Conservation (phyloP, 306 rosid genomes). For the Bauhinia variegata region DNA sequence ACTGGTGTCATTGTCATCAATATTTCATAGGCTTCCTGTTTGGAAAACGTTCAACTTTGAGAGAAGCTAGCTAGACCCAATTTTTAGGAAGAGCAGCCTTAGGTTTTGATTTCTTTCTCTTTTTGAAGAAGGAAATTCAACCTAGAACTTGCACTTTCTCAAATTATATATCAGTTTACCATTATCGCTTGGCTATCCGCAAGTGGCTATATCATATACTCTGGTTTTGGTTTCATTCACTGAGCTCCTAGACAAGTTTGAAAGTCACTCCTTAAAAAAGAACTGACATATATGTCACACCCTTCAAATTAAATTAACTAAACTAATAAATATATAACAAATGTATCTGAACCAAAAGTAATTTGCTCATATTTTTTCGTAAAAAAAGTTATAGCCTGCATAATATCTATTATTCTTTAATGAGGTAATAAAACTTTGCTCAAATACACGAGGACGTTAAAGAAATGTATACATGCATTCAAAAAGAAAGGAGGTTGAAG, state of each 20-base stretch:
- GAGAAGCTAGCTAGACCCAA: conserved; percentile 13
- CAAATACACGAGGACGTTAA: neutral
- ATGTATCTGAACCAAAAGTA: conserved; percentile 26
- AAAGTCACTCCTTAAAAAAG: too few species aligned
- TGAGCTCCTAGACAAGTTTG: too few species aligned
- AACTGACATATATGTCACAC: too few species aligned
- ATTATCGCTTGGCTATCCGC: too few species aligned
- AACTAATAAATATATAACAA: neutral
- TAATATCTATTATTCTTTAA: conserved; percentile 10
- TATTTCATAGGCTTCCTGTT: neutral
- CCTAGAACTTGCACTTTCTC: too few species aligned
- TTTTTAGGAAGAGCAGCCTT: neutral
- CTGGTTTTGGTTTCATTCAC: too few species aligned
- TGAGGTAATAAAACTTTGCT: neutral
- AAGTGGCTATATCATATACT: too few species aligned
- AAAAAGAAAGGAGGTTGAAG: conserved; percentile 11
- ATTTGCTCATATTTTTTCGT: conserved; percentile 8
- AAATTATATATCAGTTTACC: too few species aligned
- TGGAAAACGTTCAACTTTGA: neutral
- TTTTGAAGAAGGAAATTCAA: too few species aligned
- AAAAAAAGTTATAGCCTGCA: conserved; percentile 23
- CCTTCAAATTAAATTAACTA: too few species aligned
- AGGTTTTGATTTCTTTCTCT: too few species aligned
- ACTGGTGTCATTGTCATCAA: conserved; percentile 11
- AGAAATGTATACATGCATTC: conserved; percentile 16